Base-by-base conservation (phyloP, 345 rosid species). In the Salix brachista region DNA sequence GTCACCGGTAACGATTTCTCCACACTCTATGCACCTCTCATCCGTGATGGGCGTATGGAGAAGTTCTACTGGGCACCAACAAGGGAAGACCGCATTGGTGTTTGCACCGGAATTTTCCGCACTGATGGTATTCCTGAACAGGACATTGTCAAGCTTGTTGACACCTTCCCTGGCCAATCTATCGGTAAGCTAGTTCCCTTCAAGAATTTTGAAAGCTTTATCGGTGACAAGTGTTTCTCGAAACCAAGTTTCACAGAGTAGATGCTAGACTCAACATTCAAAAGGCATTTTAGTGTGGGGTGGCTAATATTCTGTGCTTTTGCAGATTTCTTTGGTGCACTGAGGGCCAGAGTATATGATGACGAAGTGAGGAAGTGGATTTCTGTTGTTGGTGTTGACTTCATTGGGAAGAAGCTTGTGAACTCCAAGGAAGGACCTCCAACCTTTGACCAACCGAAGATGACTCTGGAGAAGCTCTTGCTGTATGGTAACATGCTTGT, bases 21-120 rank as follows among this genome's bases (percentile, higher is more conserved):
- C n/a, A 96, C 99, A 12, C 68, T 96, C 72, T 96, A 96, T 62
- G 98, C 98, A 26, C 99, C 99, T 52, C 94, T 96, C 39, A 96
- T 96, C 89, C 98, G 98, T 86, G 99, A 96, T 4, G 99, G 99
- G 61, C 97, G 99, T 86, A 96, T 96, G 99, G 99, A 96, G 94
- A 96, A 96, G 69, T 96, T 93, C 93, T 96, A 96, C 90, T 93
- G 97, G 99, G 98, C 99, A 3, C 99, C 99, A 0, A 93, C 93
- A 32, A 89, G 97, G 72, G 99, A 95, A 0, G 99, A 95, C 80
- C 84, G 99, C 32, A 86, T 95, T 60, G 99, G 99, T 65, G 99
- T 95, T 81, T 93, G 98, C 90, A 76, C n/a, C n/a, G n/a, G n/a
- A n/a, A n/a, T n/a, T n/a, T n/a, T n/a, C n/a, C n/a, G n/a, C n/a